Evolutionary conservation across 768 basidiomycete species (phyloP).

Genomic region (Termitomyces sp.): DNA sequence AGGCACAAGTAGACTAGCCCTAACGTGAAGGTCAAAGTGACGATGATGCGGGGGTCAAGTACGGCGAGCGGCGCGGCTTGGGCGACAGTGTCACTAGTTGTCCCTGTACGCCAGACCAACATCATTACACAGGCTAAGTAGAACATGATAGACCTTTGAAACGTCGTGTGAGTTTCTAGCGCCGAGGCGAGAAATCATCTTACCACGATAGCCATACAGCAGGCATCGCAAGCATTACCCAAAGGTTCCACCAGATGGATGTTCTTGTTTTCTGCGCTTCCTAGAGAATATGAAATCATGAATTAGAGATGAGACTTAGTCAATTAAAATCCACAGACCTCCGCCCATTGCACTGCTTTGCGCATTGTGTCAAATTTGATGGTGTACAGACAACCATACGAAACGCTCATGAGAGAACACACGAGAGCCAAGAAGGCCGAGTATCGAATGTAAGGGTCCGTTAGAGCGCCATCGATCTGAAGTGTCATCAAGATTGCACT

Average conservation of each 20-base stretch:
- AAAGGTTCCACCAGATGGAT: constrained; percentile 51
- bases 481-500: constrained; percentile 23
- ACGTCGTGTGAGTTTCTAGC: neutral
- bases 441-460: constrained; percentile 53
- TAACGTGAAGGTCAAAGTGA: constrained; percentile 35
- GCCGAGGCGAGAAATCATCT: neutral
- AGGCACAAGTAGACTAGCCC: neutral
- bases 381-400: constrained; percentile 60
- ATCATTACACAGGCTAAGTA: constrained; percentile 63
- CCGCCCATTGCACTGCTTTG: constrained; percentile 59
- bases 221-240: constrained; percentile 64
- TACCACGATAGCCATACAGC: constrained; percentile 72
- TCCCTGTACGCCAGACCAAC: constrained; percentile 70
- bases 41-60: constrained; percentile 51
- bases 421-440: constrained; percentile 49
- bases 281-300: constrained; percentile 30
- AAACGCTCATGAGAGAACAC: constrained; percentile 56
- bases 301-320: neutral
- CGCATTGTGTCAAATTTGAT: constrained; percentile 61
- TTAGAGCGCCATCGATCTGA: constrained; percentile 31
- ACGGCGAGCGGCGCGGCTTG: constrained; percentile 36
- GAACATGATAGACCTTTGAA: constrained; percentile 61
- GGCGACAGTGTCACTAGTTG: constrained; percentile 32
- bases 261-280: constrained; percentile 47
- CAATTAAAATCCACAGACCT: constrained; percentile 30